These are phyloP conservation scores for Typha latifolia DNA, from an alignment of 176 grass and related monocot genomes.

Conservation along the genomic window DNA sequence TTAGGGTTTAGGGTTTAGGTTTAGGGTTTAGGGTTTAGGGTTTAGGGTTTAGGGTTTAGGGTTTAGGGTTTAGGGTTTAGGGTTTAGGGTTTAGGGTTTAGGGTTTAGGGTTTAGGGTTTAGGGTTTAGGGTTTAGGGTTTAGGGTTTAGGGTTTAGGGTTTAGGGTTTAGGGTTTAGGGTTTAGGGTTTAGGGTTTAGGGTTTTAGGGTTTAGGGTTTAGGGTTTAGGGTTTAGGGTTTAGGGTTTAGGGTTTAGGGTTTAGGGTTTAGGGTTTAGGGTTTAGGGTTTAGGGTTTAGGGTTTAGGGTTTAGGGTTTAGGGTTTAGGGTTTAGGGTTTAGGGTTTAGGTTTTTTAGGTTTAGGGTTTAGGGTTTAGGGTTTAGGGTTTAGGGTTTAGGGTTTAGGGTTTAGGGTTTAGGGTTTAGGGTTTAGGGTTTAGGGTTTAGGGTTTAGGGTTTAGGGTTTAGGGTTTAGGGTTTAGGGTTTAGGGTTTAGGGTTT, in stretches of 20 bases:
- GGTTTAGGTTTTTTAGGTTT: conserved; percentile 15
- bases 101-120: conserved; percentile 2
- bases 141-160: conserved; percentile 11
- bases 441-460: conserved; percentile 10
- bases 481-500: conserved; percentile 15
- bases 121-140: conserved; percentile 8
- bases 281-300: conserved; percentile 14
- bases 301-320: conserved; percentile 12
- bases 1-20: too few species aligned
- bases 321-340: conserved; percentile 22
- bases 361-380: conserved; percentile 11
- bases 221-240: conserved; percentile 16
- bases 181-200: conserved; percentile 12
- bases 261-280: conserved; percentile 10
- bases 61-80: conserved; percentile 10
- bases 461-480: conserved; percentile 9
- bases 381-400: conserved; percentile 4
- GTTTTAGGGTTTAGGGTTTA: conserved; percentile 10
- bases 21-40: too few species aligned
- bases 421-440: conserved; percentile 12
- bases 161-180: conserved; percentile 15
- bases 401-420: conserved; percentile 9
- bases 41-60: too few species aligned
- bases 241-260: conserved; percentile 9
- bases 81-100: conserved; percentile 4